Percentiles rank a stretch among this genome's conserved stretches.
Conservation (phyloP, 179 eudicot genomes). For the Spinacia oleracea region DNA sequence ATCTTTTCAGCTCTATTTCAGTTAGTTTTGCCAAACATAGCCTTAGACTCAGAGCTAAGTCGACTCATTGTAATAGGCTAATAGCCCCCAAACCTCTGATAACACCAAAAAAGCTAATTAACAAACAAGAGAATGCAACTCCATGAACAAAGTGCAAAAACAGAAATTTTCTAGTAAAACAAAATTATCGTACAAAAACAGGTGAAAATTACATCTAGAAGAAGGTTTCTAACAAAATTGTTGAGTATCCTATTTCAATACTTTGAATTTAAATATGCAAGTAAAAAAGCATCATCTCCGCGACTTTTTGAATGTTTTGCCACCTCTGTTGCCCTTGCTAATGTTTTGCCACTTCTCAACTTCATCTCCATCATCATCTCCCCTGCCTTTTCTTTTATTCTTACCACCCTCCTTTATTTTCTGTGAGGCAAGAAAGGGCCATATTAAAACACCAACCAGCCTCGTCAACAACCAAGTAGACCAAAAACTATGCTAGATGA, state of each 20-base stretch:
- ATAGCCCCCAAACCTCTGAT: no score
- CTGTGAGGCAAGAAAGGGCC: conserved; percentile 29
- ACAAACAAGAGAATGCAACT: no score
- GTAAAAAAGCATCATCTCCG: conserved; percentile 32
- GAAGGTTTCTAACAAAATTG: conserved; percentile 5
- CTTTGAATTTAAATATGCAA: not conserved
- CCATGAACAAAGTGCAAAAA: no score
- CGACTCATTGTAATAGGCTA: no score
- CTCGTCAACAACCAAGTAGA: not conserved
- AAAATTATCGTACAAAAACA: not conserved
- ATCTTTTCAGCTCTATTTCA: no score
- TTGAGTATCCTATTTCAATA: not conserved
- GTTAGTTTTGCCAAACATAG: no score
- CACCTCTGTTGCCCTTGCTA: conserved; percentile 29
- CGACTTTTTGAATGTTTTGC: conserved; percentile 43
- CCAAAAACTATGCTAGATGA: not conserved
- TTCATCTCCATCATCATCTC: conserved; percentile 60
- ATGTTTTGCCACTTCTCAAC: conserved; percentile 34
- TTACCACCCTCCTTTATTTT: conserved; percentile 61
- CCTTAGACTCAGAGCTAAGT: no score
- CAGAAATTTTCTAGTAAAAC: no score
- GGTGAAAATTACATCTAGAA: not conserved
- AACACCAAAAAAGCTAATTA: no score
- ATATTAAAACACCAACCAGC: not conserved
- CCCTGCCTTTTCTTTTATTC: conserved; percentile 41